Evolutionary conservation across 352 stramenopile species (phyloP).

Genomic region (Pythium sp.): DNA sequence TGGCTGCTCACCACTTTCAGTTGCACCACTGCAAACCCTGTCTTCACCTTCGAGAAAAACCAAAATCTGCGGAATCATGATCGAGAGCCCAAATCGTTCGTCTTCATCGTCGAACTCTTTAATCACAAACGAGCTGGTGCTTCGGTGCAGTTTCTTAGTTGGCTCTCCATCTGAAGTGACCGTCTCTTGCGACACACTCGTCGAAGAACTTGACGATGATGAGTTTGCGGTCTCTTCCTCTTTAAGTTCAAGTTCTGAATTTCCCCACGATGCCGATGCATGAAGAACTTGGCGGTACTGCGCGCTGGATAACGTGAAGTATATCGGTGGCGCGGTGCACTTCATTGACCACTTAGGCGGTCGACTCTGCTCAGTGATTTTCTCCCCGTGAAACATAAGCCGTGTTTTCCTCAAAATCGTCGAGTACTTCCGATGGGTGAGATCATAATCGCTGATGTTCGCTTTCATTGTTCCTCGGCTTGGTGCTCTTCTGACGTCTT

Average conservation of each 20-base stretch:
- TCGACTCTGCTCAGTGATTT: conserved; percentile 35
- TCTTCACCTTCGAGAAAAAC: conserved; percentile 60
- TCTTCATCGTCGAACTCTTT: conserved; percentile 56
- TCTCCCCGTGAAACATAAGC: conserved; percentile 63
- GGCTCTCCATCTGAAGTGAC: background rate
- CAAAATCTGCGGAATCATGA: conserved; percentile 65
- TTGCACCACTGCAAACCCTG: background rate
- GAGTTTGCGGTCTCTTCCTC: background rate
- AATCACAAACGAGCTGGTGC: conserved; percentile 17
- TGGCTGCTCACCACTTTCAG: background rate
- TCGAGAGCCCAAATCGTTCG: conserved; percentile 53
- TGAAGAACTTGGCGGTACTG: conserved; percentile 71
- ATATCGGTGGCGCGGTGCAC: conserved; percentile 67
- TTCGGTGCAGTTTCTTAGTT: conserved; percentile 5
- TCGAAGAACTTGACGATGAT: too few species aligned
- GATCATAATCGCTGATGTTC: conserved; percentile 33
- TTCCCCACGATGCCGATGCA: conserved; percentile 55
- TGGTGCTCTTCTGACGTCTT: conserved; percentile 12
- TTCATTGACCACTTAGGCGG: conserved; percentile 58
- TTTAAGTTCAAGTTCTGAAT: conserved; percentile 12
- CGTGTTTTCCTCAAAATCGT: conserved; percentile 58
- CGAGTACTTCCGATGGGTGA: conserved; percentile 43
- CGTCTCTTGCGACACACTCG: background rate
- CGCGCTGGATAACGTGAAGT: conserved; percentile 60
- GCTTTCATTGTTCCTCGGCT: conserved; percentile 10